Percentiles rank a stretch among this genome's conserved stretches.
Conservation (phyloP, 148 eudicot species). For the Suaeda aralocaspica region DNA sequence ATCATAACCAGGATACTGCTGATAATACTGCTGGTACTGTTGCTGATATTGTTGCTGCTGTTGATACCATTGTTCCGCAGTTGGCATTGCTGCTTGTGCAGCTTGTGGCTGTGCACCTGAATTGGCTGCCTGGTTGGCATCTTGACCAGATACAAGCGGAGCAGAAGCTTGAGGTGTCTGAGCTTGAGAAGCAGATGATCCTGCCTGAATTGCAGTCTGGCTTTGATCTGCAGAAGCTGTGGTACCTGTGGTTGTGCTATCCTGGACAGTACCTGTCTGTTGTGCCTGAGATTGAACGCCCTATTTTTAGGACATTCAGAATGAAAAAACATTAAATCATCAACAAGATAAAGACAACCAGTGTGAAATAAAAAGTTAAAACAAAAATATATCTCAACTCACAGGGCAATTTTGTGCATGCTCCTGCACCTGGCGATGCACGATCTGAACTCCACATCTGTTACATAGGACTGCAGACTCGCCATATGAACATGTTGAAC, state of each 20-base stretch:
- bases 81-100: slow-evolving; percentile 45
- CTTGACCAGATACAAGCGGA: slow-evolving; percentile 41
- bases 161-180: slow-evolving; percentile 44
- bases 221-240: slow-evolving; percentile 36
- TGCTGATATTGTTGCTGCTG: slow-evolving; percentile 83
- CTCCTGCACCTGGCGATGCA: slow-evolving; percentile 93
- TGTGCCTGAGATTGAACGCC: slow-evolving; percentile 57
- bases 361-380: neutral
- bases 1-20: slow-evolving; percentile 53
- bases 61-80: slow-evolving; percentile 76
- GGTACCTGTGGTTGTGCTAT: slow-evolving; percentile 29
- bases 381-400: slow-evolving; percentile 29
- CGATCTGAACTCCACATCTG: slow-evolving; percentile 76
- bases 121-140: slow-evolving; percentile 39
- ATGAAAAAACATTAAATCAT: neutral
- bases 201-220: slow-evolving; percentile 38
- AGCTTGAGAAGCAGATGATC: slow-evolving; percentile 46
- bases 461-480: slow-evolving; percentile 90
- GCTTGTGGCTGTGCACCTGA: slow-evolving; percentile 41
- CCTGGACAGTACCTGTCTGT: slow-evolving; percentile 38
- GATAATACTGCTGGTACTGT: slow-evolving; percentile 80
- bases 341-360: neutral
- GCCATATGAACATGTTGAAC: slow-evolving; percentile 75
- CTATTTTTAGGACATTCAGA: slow-evolving; percentile 27
- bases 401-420: slow-evolving; percentile 85